Base-by-base conservation (phyloP, 208 protist species). In the Leptomonas seymouri region DNA sequence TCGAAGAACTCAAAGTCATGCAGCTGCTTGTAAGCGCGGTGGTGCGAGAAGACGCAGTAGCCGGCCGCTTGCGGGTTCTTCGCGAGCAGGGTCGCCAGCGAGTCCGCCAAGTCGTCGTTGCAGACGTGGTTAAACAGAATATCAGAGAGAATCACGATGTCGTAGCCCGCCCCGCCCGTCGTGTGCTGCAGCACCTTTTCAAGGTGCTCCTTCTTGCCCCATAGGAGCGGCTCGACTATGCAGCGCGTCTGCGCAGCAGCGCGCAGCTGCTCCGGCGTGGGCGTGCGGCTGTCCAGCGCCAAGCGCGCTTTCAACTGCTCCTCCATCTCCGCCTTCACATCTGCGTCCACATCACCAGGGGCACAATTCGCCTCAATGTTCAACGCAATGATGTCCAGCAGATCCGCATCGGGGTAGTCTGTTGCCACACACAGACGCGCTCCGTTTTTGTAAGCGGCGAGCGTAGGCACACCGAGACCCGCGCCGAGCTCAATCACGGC, bases 51-150 rank as follows among this genome's bases (percentile, higher is more conserved):
- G 57, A 93, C 91, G 66, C 91, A 96, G 80, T 96, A 96, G 31
- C 80, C 91, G 16, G 85, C 86, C 21, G 90, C 84, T 39, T 56
- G 65, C 7, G 54, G 56, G 45, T 68, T 82, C 42, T 80, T 63
- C 28, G 67, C 73, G 48, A 94, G 76, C 50, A 85, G 55, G 28
- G 49, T 66, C 14, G 68, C 81, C 27, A 97, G 67, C 5, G 92
- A 95, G 49, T 88, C 81, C 14, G 77, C 82, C 45, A 97, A 78
- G 74, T 92, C 86, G 53, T 90, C 86, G 76, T 97, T 93, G 74
- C 92, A 97, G 30, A 97, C 75, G 69, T 97, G 92, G 57, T 97
- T 97, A 80, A 97, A 97, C 18, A 97, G 67, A 74, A 97, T 95
- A 65, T 97, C 92, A n/a, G 92, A 97, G 25, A 97, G 76, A 31